phyloP scores from a whole-genome alignment of 352 stramenopile genomes.

The Globisporangium nagaii region DNA sequence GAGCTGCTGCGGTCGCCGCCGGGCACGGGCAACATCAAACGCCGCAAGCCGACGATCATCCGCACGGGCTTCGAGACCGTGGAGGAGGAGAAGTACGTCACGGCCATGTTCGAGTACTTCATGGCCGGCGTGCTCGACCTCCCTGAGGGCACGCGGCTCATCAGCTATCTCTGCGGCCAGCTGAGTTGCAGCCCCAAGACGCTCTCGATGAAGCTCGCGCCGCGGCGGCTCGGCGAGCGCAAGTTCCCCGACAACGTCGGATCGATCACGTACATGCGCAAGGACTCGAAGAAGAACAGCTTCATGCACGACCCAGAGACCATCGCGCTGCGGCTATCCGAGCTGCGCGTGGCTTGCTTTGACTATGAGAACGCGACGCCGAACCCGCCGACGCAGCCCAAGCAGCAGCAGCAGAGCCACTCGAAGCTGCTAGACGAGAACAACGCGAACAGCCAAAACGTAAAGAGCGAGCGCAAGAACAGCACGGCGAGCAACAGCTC shows the following conservation, averaged over 20 bases:
- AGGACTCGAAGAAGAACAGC: conserved; percentile 7
- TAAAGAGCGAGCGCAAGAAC: conserved; percentile 11
- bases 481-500: conserved; percentile 11
- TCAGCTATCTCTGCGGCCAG: conserved; percentile 53
- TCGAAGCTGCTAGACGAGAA: neutral
- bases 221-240: conserved; percentile 36
- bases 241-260: conserved; percentile 59
- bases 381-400: neutral
- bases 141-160: conserved; percentile 45
- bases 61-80: conserved; percentile 63
- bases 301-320: neutral
- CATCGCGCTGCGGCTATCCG: conserved; percentile 9
- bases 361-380: conserved; percentile 21
- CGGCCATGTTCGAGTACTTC: conserved; percentile 58
- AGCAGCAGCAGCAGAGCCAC: neutral
- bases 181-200: conserved; percentile 47
- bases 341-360: conserved; percentile 22
- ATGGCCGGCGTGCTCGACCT: conserved; percentile 47
- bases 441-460: neutral
- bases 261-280: conserved; percentile 43
- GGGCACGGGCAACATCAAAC: conserved; percentile 18
- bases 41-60: conserved; percentile 57
- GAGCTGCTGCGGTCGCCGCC: conserved; percentile 10
- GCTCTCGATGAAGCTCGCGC: conserved; percentile 68
- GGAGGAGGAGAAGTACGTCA: conserved; percentile 61